Evolutionary conservation across 176 grass and related monocot species (phyloP).

Genomic region (Paspalum vaginatum): DNA sequence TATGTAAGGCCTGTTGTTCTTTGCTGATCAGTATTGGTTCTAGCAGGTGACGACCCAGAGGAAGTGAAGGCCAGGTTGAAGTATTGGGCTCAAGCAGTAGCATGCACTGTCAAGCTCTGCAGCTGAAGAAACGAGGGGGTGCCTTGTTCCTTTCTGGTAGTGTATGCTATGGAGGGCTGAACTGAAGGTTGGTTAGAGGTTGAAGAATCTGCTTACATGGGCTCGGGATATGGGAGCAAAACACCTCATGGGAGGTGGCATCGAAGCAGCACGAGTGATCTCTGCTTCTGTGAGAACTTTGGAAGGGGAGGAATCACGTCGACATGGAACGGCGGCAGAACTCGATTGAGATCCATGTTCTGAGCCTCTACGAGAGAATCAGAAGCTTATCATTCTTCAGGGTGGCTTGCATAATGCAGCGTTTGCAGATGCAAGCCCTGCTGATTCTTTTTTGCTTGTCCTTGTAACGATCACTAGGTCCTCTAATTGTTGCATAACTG

Average conservation of each 20-base stretch:
- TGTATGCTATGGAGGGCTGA: constrained; percentile 31
- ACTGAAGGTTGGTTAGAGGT: constrained; percentile 31
- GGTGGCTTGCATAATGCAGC: constrained; percentile 30
- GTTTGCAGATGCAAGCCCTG: constrained; percentile 41
- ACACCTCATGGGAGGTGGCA: constrained; percentile 15
- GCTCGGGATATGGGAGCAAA: not conserved
- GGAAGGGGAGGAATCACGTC: not conserved
- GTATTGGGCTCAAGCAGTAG: constrained; percentile 89
- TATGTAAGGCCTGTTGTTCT: not conserved
- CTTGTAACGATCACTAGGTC: constrained; percentile 34
- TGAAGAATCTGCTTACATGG: constrained; percentile 39
- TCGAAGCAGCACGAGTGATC: constrained; percentile 26
- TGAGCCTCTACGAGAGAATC: constrained; percentile 24
- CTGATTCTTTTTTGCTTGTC: not conserved
- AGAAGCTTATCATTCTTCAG: constrained; percentile 19
- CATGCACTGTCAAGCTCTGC: constrained; percentile 88
- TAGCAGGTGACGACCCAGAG: constrained; percentile 70
- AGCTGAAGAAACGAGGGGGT: constrained; percentile 34
- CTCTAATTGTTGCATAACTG: not conserved
- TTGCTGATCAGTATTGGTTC: constrained; percentile 41
- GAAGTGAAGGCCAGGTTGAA: constrained; percentile 83
- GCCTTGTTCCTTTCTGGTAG: constrained; percentile 9
- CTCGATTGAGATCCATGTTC: not conserved
- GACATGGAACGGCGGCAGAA: not conserved
- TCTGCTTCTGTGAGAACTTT: constrained; percentile 23